Evolutionary conservation across 805 yeast species (phyloP).

Genomic region (Torulaspora delbrueckii): DNA sequence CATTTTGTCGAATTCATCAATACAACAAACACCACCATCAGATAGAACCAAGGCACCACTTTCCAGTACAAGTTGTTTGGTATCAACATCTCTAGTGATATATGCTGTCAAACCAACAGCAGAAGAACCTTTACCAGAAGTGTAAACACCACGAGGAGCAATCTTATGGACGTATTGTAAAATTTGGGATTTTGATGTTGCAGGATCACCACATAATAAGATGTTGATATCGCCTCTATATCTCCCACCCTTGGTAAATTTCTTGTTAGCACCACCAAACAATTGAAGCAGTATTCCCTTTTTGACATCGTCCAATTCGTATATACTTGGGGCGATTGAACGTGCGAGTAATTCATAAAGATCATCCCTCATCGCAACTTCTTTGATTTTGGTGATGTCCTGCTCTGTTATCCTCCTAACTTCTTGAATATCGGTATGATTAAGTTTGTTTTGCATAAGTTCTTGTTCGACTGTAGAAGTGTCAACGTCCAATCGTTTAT

Average conservation of each 20-base stretch:
- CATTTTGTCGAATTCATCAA: constrained; percentile 98
- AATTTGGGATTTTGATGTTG: constrained; percentile 93
- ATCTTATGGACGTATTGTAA: constrained; percentile 93
- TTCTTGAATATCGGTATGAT: constrained; percentile 65
- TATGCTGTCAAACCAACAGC: constrained; percentile 99
- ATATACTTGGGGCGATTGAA: constrained; percentile 94
- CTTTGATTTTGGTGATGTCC: constrained; percentile 61
- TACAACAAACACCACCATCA: constrained; percentile 98
- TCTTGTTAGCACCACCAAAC: constrained; percentile 93
- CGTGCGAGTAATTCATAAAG: constrained; percentile 81
- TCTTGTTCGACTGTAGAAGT: constrained; percentile 51
- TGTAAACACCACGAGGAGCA: constrained; percentile 96
- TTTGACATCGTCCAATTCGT: constrained; percentile 93
- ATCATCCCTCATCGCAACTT: constrained; percentile 63
- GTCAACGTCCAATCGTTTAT: constrained; percentile 75
- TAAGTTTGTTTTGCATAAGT: constrained; percentile 46
- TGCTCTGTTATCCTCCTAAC: constrained; percentile 60
- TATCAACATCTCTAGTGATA: constrained; percentile 88
- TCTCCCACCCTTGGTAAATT: constrained; percentile 82
- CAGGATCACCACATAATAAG: constrained; percentile 94
- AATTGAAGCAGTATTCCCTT: constrained; percentile 89
- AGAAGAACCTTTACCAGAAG: constrained; percentile 98
- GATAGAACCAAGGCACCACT: constrained; percentile 94
- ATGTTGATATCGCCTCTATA: constrained; percentile 95
- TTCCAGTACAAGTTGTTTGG: constrained; percentile 88